A percentile compares a stretch with the other conserved stretches of the same genome.
phyloP scores from a whole-genome alignment of 805 yeast genomes.

The Schwanniomyces polymorphus region DNA sequence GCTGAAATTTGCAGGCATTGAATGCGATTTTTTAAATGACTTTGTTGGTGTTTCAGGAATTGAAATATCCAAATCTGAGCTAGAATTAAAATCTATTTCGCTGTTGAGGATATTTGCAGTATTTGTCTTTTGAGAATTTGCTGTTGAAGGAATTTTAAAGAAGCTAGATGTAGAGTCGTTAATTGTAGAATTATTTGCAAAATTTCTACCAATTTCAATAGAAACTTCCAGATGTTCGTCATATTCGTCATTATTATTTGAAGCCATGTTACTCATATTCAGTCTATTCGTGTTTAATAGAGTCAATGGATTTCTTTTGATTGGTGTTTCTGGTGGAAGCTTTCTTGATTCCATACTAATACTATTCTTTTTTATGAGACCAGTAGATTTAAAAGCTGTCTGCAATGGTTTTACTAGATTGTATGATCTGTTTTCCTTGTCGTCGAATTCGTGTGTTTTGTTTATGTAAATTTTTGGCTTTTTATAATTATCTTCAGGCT shows the following conservation, averaged over 20 bases:
- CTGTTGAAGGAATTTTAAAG: constrained; percentile 26
- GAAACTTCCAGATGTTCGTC: constrained; percentile 25
- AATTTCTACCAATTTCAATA: constrained; percentile 41
- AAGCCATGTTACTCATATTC: constrained; percentile 15
- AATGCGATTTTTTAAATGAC: constrained; percentile 25
- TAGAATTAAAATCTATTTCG: constrained; percentile 13
- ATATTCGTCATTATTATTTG: constrained; percentile 18
- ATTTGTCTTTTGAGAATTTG: constrained; percentile 11
- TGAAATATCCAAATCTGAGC: constrained; percentile 16
- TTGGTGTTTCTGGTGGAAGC: constrained; percentile 46
- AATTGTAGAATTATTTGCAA: constrained; percentile 15
- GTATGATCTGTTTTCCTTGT: constrained; percentile 47
- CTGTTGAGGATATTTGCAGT: constrained; percentile 3
- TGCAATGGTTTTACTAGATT: constrained; percentile 80
- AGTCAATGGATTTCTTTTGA: constrained; percentile 41
- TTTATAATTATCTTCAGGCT: constrained; percentile 8
- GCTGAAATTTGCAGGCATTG: constrained; percentile 27
- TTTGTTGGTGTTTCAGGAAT: constrained; percentile 42
- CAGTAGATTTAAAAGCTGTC: constrained; percentile 77
- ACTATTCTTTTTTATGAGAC: constrained; percentile 56
- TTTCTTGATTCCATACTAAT: constrained; percentile 20
- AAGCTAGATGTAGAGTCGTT: constrained; percentile 35
- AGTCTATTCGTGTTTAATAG: constrained; percentile 23
- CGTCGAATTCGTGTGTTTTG: constrained; percentile 17
- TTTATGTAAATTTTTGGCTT: constrained; percentile 1